phyloP scores from a whole-genome alignment of 2,329 filamentous ascomycete genomes.

The Hirsutella rhossiliensis region DNA sequence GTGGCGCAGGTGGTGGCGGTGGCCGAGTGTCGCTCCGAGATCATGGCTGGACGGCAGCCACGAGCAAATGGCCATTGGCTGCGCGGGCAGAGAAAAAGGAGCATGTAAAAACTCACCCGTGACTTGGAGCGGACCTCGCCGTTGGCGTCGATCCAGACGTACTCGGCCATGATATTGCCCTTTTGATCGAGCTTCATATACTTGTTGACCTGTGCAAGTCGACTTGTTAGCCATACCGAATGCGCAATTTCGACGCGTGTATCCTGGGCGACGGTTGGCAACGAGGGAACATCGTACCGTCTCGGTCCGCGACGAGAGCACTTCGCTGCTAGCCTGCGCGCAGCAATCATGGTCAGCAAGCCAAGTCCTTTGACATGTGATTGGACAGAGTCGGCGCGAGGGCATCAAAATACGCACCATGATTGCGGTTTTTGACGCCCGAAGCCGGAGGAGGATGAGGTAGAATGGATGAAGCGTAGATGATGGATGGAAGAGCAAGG shows the following conservation, averaged over 20 bases:
- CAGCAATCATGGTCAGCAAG: not conserved
- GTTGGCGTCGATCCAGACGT: constrained; percentile 84
- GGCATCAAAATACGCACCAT: constrained; percentile 10
- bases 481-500: not conserved
- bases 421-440: constrained; percentile 3
- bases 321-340: constrained; percentile 14
- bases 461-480: not conserved
- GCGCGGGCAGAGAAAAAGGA: not conserved
- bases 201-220: constrained; percentile 62
- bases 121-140: constrained; percentile 89
- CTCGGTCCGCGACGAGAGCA: constrained; percentile 18
- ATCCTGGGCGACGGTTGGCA: no score
- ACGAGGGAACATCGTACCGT: constrained; percentile 14
- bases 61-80: not conserved
- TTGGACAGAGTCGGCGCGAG: no score
- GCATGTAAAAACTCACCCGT: constrained; percentile 56
- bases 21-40: no score
- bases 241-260: not conserved
- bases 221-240: constrained; percentile 2
- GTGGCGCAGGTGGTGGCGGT: no score
- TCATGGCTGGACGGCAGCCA: not conserved
- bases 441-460: not conserved
- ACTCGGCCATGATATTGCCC: constrained; percentile 83
- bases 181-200: constrained; percentile 87
- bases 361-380: not conserved